A percentile compares a stretch with the other conserved stretches of the same genome.
These are phyloP conservation scores for Fraxinus excelsior DNA, from an alignment of 257 asterid species.

Conservation along the genomic window DNA sequence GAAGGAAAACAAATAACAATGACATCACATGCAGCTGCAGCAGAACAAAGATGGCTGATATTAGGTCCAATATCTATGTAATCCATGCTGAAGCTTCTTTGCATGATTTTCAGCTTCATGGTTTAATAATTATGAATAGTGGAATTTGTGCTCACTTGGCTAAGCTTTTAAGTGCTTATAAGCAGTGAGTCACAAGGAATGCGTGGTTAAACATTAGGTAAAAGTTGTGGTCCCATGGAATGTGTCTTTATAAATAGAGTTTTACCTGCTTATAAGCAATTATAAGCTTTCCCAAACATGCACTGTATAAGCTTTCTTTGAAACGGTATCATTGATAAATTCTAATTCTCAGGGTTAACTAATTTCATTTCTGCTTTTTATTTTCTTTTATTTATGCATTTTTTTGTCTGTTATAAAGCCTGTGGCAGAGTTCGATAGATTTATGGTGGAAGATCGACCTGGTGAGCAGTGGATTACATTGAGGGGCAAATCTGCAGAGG, in stretches of 20 bases:
- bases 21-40: neutral
- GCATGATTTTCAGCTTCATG: neutral
- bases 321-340: neutral
- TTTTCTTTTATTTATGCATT: neutral
- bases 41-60: neutral
- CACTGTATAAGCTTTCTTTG: neutral
- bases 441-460: constrained; percentile 50
- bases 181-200: neutral
- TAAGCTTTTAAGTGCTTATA: neutral
- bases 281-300: neutral
- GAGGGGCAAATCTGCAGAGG: constrained; percentile 34
- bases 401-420: constrained; percentile 32
- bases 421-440: constrained; percentile 33
- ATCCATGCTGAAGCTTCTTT: neutral
- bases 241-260: neutral
- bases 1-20: neutral
- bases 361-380: constrained; percentile 8
- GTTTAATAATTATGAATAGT: neutral
- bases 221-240: neutral
- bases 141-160: neutral
- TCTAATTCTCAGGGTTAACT: neutral
- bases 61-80: neutral
- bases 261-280: neutral
- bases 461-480: constrained; percentile 59
- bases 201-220: neutral